phyloP scores from a whole-genome alignment of 148 eudicot genomes.

The Chenopodium berlandieri region DNA sequence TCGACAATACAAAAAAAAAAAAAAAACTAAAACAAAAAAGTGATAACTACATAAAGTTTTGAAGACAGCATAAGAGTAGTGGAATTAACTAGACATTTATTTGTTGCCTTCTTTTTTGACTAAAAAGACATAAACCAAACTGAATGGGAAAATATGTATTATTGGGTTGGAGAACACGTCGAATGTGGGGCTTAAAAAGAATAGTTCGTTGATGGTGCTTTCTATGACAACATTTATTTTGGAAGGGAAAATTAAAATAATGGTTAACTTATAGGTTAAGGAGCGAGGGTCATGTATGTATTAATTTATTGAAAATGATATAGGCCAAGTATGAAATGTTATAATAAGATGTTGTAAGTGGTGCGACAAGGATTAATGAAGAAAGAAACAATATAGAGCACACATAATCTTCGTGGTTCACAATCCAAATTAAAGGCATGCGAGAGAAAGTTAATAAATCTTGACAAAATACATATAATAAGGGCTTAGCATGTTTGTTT shows the following conservation, averaged over 20 bases:
- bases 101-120: constrained; percentile 18
- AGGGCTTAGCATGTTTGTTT: too few species aligned
- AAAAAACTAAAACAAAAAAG: not conserved
- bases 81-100: constrained; percentile 11
- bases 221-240: constrained; percentile 13
- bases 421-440: too few species aligned
- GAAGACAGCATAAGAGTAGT: not conserved
- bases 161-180: constrained; percentile 21
- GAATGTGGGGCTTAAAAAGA: constrained; percentile 13
- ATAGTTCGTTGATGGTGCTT: constrained; percentile 28
- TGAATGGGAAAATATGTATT: constrained; percentile 17
- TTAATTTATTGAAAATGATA: too few species aligned
- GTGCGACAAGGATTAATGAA: too few species aligned
- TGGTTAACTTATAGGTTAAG: constrained; percentile 30
- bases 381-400: too few species aligned
- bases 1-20: not conserved
- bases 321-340: too few species aligned
- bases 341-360: too few species aligned
- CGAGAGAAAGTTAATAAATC: too few species aligned
- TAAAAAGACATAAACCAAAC: constrained; percentile 20
- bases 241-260: constrained; percentile 16
- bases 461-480: too few species aligned
- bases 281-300: not conserved
- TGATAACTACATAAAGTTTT: not conserved
- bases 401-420: too few species aligned